Percentiles rank a stretch among this genome's conserved stretches.
These are phyloP conservation scores for Zea luxurians DNA, from an alignment of 176 grass and related monocot genomes.

Conservation along the genomic window DNA sequence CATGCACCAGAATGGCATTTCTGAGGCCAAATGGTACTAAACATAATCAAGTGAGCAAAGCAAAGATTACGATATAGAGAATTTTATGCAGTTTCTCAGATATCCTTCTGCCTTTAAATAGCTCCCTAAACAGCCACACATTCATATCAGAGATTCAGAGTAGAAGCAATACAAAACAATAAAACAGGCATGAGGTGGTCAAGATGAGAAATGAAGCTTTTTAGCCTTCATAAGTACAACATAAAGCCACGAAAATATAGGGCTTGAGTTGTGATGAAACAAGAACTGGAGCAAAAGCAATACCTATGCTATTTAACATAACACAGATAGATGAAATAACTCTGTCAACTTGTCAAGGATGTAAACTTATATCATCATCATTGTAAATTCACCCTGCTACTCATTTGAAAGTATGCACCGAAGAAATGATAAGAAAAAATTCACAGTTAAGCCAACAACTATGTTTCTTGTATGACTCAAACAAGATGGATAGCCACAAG, in stretches of 20 bases:
- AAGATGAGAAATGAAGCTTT: background rate
- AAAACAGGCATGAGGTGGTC: background rate
- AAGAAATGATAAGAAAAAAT: slow-evolving; percentile 1
- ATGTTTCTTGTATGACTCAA: slow-evolving; percentile 2
- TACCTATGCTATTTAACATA: background rate
- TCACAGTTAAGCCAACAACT: background rate
- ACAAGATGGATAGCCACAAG: slow-evolving; percentile 6
- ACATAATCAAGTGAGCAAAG: slow-evolving; percentile 2
- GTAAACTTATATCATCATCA: background rate
- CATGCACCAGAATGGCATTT: background rate
- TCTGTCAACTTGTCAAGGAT: background rate
- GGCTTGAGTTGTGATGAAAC: background rate
- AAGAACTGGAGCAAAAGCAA: slow-evolving; percentile 18
- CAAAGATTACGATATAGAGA: slow-evolving; percentile 24
- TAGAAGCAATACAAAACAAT: background rate
- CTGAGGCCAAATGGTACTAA: background rate
- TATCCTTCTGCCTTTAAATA: slow-evolving; percentile 15
- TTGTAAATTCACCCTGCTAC: too few species aligned
- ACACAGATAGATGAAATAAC: slow-evolving; percentile 21
- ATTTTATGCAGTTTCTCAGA: background rate
- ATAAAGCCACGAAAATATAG: background rate
- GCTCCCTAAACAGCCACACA: background rate
- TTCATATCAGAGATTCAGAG: background rate
- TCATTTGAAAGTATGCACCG: too few species aligned
- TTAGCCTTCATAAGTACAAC: background rate